Evolutionary conservation across 371 early-diverging fungal genomes (phyloP), one percentile per base, ranked within the genome.

Genomic region (Capillidium rhysosporum): DNA sequence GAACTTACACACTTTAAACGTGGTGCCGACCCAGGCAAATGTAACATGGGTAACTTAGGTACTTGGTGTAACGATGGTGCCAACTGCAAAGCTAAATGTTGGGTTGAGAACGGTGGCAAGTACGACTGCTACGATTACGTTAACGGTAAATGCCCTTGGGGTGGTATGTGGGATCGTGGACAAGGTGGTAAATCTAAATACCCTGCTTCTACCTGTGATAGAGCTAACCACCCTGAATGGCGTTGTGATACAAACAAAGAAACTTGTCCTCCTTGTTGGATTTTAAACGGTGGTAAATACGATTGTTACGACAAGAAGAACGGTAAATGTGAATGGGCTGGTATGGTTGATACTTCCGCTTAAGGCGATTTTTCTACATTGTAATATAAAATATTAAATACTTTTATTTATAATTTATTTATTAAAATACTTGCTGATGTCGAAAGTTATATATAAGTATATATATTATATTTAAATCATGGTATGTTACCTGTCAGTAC

Each of bases 111-210:
- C 21, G 43, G 43, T 12, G 21, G 21, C 21, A 43, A 43, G 21
- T 43, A 43, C n/a, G 43, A 43, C 21, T 43, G 43, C 21, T 43
- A 43, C 26, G 34, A 48, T 24, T 23, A 48, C 5, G 34, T 31
- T 23, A 48, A 31, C 18, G 26, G 30, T 5, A 4, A 26, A 29
- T 48, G 48, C 26, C 48, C 48, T 24, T 48, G 26, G 30, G 30
- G 30, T 48, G 48, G 48, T n/a, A 48, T 48, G 48, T 12, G 10
- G 26, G 48, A 48, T 45, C 45, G 45, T 25, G 34, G 34, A 34
- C 34, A 34, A 34, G 34, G 34, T 34, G 25, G 25, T 20, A 20
- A 25, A 16, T 45, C 45, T 9, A 48, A 48, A 18, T 23, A 48
- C 48, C 48, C 48, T 18, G 48, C 48, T 18, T 7, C 7, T 8